phyloP scores from a whole-genome alignment of 495 filamentous ascomycete species.

The Talaromyces wortmannii region DNA sequence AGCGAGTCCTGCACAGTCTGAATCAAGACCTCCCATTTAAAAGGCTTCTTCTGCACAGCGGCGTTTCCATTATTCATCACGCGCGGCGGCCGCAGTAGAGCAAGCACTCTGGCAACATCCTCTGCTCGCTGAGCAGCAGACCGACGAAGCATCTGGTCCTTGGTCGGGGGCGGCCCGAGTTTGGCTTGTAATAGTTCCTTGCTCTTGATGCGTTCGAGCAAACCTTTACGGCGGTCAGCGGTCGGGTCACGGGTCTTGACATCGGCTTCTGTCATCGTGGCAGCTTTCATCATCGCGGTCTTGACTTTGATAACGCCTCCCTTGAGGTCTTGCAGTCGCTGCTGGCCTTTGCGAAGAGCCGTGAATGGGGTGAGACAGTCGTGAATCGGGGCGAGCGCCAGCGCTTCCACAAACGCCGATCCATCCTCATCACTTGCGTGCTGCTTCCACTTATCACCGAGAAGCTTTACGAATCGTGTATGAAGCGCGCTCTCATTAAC shows the following conservation, averaged over 20 bases:
- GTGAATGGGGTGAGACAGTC: conserved; percentile 37
- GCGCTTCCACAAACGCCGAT: conserved; percentile 21
- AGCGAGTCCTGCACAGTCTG: conserved; percentile 33
- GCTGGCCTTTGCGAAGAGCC: conserved; percentile 36
- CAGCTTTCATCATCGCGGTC: conserved; percentile 21
- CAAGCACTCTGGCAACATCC: conserved; percentile 34
- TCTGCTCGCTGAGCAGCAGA: conserved; percentile 33
- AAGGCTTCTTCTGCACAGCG: conserved; percentile 32
- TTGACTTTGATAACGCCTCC: conserved; percentile 35
- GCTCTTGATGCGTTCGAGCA: conserved; percentile 38
- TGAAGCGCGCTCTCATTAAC: conserved; percentile 25
- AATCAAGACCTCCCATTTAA: conserved; percentile 28
- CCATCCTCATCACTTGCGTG: conserved; percentile 8
- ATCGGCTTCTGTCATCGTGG: conserved; percentile 5
- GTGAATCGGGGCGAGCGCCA: conserved; percentile 28
- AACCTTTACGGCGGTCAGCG: conserved; percentile 27
- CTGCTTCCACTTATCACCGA: conserved; percentile 27
- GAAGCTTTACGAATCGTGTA: conserved; percentile 27
- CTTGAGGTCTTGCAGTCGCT: conserved; percentile 38
- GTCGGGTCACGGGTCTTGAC: conserved; percentile 15
- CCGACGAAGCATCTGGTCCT: conserved; percentile 28
- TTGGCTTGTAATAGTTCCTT: conserved; percentile 38
- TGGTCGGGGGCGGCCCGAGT: conserved; percentile 35
- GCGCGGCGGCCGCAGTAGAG: conserved; percentile 24
- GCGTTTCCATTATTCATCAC: conserved; percentile 20